A percentile compares a stretch with the other conserved stretches of the same genome.
Evolutionary conservation across 495 filamentous ascomycete genomes (phyloP).

Genomic region (Amphirosellinia nigrospora): DNA sequence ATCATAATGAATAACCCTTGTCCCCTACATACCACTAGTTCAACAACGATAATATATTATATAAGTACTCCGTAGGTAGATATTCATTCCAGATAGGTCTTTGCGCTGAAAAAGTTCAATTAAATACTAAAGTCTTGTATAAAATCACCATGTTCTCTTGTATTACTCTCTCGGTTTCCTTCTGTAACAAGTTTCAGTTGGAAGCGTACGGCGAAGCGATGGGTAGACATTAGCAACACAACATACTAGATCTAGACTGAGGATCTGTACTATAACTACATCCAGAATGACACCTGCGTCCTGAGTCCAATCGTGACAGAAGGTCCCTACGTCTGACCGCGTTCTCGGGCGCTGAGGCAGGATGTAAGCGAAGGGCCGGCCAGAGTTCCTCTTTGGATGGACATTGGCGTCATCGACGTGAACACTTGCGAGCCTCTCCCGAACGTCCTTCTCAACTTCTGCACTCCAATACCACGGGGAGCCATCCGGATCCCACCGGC

Average conservation of each 20-base stretch:
- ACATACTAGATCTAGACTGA: neutral
- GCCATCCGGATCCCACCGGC: constrained; percentile 19
- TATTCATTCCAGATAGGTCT: neutral
- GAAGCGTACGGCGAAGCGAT: constrained; percentile 1
- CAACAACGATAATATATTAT: neutral
- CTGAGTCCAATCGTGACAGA: neutral
- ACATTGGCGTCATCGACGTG: constrained; percentile 36
- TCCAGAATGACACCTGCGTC: constrained; percentile 7
- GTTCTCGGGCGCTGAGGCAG: neutral
- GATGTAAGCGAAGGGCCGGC: neutral
- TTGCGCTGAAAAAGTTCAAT: neutral
- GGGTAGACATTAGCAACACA: neutral
- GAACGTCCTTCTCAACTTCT: constrained; percentile 36
- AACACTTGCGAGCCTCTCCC: constrained; percentile 35
- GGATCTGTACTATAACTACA: neutral
- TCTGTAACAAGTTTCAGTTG: neutral
- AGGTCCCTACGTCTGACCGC: neutral
- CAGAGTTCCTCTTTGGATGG: constrained; percentile 34
- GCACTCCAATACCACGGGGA: constrained; percentile 37
- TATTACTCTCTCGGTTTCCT: neutral
- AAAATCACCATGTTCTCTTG: neutral
- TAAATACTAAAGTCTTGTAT: neutral
- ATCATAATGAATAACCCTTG: neutral
- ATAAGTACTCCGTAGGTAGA: neutral
- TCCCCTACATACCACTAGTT: neutral